Conservation (phyloP, 371 early-diverging fungal species). For the Syncephalastrum monosporum region DNA sequence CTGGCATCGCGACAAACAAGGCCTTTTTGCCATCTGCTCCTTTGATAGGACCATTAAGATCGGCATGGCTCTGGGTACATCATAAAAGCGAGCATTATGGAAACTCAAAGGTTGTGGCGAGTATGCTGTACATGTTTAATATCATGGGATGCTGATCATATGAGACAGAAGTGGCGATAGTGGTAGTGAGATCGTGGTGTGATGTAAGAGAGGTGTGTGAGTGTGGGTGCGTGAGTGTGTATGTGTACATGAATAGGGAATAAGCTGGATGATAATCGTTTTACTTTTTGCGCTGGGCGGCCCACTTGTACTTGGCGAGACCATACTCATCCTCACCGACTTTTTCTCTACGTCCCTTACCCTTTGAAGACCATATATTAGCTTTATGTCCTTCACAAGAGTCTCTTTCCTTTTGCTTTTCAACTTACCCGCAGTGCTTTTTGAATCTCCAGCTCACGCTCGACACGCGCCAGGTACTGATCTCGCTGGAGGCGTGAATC, state of each 20-base stretch:
- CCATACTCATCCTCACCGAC: constrained; percentile 84
- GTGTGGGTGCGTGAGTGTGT: no score
- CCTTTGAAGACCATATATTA: constrained; percentile 17
- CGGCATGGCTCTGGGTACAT: constrained; percentile 37
- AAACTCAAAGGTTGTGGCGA: no score
- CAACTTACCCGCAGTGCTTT: constrained; percentile 68
- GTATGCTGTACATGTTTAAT: no score
- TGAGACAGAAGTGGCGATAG: no score
- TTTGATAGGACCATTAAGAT: constrained; percentile 53
- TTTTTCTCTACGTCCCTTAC: constrained; percentile 79
- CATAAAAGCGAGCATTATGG: no score
- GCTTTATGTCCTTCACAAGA: not conserved
- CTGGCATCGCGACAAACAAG: constrained; percentile 52
- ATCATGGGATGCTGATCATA: no score
- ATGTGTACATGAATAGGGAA: not conserved
- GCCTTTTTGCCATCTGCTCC: constrained; percentile 50
- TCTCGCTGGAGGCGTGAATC: constrained; percentile 78
- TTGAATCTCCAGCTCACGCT: constrained; percentile 79
- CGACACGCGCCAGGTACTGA: constrained; percentile 66
- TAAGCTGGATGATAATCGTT: not conserved
- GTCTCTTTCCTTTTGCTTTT: not conserved
- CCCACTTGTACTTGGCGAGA: constrained; percentile 90
- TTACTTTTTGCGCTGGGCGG: constrained; percentile 81
- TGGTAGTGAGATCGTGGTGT: no score
- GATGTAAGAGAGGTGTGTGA: no score